These are phyloP conservation scores for Megacollybia platyphylla DNA, from an alignment of 1,284 basidiomycete genomes.

Conservation along the genomic window DNA sequence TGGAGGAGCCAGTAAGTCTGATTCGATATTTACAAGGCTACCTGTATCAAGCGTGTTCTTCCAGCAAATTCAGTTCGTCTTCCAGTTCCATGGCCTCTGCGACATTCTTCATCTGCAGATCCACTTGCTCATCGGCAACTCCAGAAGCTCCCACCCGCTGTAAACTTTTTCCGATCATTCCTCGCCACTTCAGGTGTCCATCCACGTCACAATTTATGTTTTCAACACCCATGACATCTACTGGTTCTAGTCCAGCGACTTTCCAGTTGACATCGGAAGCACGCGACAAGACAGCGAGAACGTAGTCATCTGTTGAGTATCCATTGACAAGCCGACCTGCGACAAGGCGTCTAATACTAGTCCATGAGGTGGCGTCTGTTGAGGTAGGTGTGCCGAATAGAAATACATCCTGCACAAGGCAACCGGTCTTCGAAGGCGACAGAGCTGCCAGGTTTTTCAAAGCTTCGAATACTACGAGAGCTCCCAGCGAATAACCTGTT, in stretches of 20 bases:
- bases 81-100: not conserved
- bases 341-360: slow-evolving; percentile 51
- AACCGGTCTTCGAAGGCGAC: slow-evolving; percentile 27
- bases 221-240: slow-evolving; percentile 57
- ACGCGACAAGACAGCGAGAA: slow-evolving; percentile 62
- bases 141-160: slow-evolving; percentile 26
- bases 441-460: slow-evolving; percentile 19
- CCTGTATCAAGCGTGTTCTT: not conserved
- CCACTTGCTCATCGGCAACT: slow-evolving; percentile 22
- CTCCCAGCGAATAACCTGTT: slow-evolving; percentile 44
- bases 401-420: slow-evolving; percentile 63
- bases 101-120: slow-evolving; percentile 15
- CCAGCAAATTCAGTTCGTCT: not conserved
- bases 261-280: slow-evolving; percentile 51
- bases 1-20: too few species aligned
- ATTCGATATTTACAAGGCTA: too few species aligned
- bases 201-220: slow-evolving; percentile 49
- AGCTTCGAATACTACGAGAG: slow-evolving; percentile 13
- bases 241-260: slow-evolving; percentile 55
- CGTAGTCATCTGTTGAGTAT: slow-evolving; percentile 60
- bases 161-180: slow-evolving; percentile 33
- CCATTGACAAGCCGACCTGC: slow-evolving; percentile 64
- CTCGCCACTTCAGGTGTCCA: slow-evolving; percentile 44
- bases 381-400: slow-evolving; percentile 62
- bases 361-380: slow-evolving; percentile 43